A percentile compares a stretch with the other conserved stretches of the same genome.
Evolutionary conservation across 208 protist species (phyloP).

Genomic region (Leishmania amazonensis): DNA sequence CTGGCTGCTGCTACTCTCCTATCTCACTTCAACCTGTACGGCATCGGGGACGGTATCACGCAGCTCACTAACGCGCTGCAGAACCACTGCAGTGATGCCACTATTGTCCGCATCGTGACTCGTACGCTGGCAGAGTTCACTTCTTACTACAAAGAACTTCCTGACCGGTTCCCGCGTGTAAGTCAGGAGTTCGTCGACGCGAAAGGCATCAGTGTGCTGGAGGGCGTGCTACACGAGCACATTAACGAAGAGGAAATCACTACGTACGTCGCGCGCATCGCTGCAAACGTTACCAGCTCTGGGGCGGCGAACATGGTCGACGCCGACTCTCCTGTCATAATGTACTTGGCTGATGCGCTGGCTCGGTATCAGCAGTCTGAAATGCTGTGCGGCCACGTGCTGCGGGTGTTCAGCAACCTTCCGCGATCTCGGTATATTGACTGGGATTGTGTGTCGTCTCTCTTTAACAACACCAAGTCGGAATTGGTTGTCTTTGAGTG

Average conservation of each 20-base stretch:
- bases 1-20: slow-evolving; percentile 69
- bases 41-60: slow-evolving; percentile 83
- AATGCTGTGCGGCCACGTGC: slow-evolving; percentile 68
- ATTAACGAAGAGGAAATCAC: slow-evolving; percentile 75
- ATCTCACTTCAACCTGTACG: slow-evolving; percentile 88
- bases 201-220: slow-evolving; percentile 67
- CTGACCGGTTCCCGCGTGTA: slow-evolving; percentile 66
- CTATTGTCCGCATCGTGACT: slow-evolving; percentile 55
- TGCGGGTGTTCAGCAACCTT: slow-evolving; percentile 87
- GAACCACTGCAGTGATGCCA: slow-evolving; percentile 50
- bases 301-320: slow-evolving; percentile 47
- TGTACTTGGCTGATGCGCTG: slow-evolving; percentile 71
- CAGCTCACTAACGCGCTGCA: slow-evolving; percentile 68
- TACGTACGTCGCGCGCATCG: slow-evolving; percentile 66
- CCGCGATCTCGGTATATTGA: slow-evolving; percentile 76
- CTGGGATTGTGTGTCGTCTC: slow-evolving; percentile 61
- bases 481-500: slow-evolving; percentile 69
- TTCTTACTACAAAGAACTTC: slow-evolving; percentile 75
- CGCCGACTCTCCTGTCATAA: slow-evolving; percentile 60
- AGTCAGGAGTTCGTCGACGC: slow-evolving; percentile 78
- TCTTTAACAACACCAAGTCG: slow-evolving; percentile 71
- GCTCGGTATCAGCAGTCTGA: slow-evolving; percentile 63
- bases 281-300: slow-evolving; percentile 81
- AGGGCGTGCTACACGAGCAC: slow-evolving; percentile 68
- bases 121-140: slow-evolving; percentile 86